Percentiles rank a stretch among this genome's conserved stretches.
Conservation (phyloP, 371 early-diverging fungal genomes). For the Pancytospora philotis region DNA sequence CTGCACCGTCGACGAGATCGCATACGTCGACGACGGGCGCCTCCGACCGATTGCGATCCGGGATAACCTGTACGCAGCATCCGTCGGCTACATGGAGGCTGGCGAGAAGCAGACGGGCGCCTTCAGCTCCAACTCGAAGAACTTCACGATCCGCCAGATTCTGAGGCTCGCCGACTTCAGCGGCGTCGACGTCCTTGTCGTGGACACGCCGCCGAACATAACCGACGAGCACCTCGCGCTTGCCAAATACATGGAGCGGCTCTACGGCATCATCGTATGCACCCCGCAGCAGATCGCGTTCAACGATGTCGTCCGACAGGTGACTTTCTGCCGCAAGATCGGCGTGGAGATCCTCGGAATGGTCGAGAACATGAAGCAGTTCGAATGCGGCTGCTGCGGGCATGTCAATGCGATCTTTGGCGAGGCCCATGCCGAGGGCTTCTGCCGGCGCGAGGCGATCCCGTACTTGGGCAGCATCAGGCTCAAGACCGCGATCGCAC, state of each 20-base stretch:
- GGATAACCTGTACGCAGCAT: conserved; percentile 21
- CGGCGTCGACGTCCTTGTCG: conserved; percentile 45
- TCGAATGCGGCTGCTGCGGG: conserved; percentile 41
- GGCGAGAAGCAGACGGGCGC: background rate
- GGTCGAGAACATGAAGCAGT: conserved; percentile 59
- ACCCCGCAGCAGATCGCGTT: conserved; percentile 57
- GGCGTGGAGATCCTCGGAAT: conserved; percentile 50
- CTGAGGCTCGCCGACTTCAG: conserved; percentile 26
- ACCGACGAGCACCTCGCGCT: conserved; percentile 58
- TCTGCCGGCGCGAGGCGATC: conserved; percentile 21
- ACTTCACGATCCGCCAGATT: conserved; percentile 19
- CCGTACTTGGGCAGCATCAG: conserved; percentile 39
- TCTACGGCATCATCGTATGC: conserved; percentile 45
- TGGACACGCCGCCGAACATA: conserved; percentile 60
- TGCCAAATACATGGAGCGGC: conserved; percentile 37
- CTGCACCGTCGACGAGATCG: conserved; percentile 27
- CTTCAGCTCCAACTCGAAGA: conserved; percentile 27
- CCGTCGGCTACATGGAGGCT: conserved; percentile 26
- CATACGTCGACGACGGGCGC: conserved; percentile 19
- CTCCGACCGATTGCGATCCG: conserved; percentile 40
- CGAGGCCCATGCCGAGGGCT: conserved; percentile 27
- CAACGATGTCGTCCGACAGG: conserved; percentile 53
- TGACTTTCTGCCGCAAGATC: conserved; percentile 56
- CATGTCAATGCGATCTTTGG: conserved; percentile 32
- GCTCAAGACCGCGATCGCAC: conserved; percentile 30